Percentiles rank a stretch among this genome's conserved stretches.
Evolutionary conservation across 2,329 filamentous ascomycete genomes (phyloP).

Genomic region (Claviceps quebecensis): DNA sequence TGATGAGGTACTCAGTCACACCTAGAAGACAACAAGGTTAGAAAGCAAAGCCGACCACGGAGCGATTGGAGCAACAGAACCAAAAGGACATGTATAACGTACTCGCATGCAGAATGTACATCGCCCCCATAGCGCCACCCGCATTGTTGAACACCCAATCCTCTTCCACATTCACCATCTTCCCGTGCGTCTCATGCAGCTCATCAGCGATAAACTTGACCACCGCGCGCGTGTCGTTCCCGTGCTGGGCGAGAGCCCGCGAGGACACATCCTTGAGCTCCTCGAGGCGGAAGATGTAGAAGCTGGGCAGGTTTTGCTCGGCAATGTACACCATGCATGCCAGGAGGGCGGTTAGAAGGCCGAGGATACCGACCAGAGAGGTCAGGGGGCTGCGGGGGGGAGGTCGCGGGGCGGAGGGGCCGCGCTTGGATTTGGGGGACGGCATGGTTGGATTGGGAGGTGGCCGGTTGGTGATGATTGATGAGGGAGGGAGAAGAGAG

Average conservation of each 20-base stretch:
- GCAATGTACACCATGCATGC: slow-evolving; percentile 39
- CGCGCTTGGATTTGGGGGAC: slow-evolving; percentile 5
- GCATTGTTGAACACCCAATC: slow-evolving; percentile 91
- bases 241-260: slow-evolving; percentile 52
- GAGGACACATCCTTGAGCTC: slow-evolving; percentile 56
- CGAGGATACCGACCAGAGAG: slow-evolving; percentile 33
- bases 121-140: slow-evolving; percentile 79
- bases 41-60: no score
- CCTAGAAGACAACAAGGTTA: slow-evolving; percentile 23
- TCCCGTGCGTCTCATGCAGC: slow-evolving; percentile 37
- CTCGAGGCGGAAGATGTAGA: slow-evolving; percentile 63
- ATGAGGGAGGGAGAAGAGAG: slow-evolving; percentile 2
- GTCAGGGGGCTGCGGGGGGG: slow-evolving; percentile 6
- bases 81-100: slow-evolving; percentile 14
- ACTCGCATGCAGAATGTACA: slow-evolving; percentile 85
- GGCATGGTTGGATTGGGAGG: neutral
- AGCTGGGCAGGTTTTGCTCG: slow-evolving; percentile 43
- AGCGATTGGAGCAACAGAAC: slow-evolving; percentile 7
- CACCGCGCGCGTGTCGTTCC: slow-evolving; percentile 58
- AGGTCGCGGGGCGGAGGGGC: slow-evolving; percentile 2
- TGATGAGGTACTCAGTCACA: slow-evolving; percentile 79
- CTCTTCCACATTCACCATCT: slow-evolving; percentile 54
- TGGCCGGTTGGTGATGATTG: no score
- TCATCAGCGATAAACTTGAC: slow-evolving; percentile 57
- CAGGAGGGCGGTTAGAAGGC: slow-evolving; percentile 39